phyloP scores from a whole-genome alignment of 2,329 filamentous ascomycete genomes.

The Aspergillus neoniger region DNA sequence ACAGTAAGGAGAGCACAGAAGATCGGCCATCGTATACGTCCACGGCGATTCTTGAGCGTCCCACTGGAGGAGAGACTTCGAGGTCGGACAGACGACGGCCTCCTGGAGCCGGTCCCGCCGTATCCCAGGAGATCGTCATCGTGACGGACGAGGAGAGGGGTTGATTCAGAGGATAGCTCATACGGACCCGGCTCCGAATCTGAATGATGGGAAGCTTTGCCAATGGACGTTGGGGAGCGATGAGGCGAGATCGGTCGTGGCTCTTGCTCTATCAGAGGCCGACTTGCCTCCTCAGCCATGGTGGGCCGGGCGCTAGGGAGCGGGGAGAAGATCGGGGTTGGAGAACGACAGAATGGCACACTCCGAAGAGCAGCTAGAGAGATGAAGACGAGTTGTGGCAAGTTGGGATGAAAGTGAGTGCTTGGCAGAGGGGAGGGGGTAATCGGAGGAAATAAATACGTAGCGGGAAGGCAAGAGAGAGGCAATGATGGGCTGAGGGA shows the following conservation, averaged over 20 bases:
- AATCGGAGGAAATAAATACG: not conserved
- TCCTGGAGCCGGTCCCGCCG: slow-evolving; percentile 30
- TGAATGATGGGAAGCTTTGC: slow-evolving; percentile 16
- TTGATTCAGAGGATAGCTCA: slow-evolving; percentile 45
- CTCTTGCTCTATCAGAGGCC: slow-evolving; percentile 33
- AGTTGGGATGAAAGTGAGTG: not conserved
- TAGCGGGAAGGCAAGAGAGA: not conserved
- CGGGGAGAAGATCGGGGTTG: slow-evolving; percentile 12
- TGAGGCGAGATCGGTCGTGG: slow-evolving; percentile 24
- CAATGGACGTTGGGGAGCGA: slow-evolving; percentile 18
- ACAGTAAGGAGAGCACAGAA: slow-evolving; percentile 67
- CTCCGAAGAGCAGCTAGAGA: not conserved
- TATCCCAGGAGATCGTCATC: slow-evolving; percentile 37
- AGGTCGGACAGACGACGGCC: slow-evolving; percentile 27
- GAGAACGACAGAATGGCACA: slow-evolving; percentile 1
- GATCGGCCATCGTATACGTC: slow-evolving; percentile 68
- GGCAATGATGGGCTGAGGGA: not conserved
- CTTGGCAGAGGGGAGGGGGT: not conserved
- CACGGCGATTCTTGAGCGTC: slow-evolving; percentile 22
- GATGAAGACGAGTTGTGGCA: not conserved
- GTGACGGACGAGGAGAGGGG: slow-evolving; percentile 42
- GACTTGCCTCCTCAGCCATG: slow-evolving; percentile 39
- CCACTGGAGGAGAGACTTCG: slow-evolving; percentile 19
- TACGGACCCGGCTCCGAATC: slow-evolving; percentile 29
- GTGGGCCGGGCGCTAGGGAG: slow-evolving; percentile 19